Percentiles rank a stretch among this genome's conserved stretches.
Evolutionary conservation across 164 flowering plant genomes (phyloP).

Genomic region (Santalum album): DNA sequence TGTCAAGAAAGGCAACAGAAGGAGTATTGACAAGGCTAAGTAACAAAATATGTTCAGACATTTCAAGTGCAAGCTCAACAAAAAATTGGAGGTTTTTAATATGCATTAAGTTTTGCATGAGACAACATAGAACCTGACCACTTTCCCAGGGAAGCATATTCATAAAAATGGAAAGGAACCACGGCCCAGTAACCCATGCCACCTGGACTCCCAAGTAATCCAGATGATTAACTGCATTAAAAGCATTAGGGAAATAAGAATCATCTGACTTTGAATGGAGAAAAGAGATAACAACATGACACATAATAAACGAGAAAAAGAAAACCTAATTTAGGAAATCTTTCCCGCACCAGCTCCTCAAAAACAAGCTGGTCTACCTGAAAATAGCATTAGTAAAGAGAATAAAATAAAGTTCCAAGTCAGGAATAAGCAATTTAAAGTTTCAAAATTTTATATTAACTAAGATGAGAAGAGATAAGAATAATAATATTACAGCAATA

Average conservation of each 20-base stretch:
- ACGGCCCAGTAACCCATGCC: constrained; percentile 4
- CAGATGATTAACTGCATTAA: constrained; percentile 3
- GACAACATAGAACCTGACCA: too few relatives aligned
- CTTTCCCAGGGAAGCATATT: constrained; percentile 5
- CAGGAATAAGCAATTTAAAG: too few relatives aligned
- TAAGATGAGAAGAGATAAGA: too few relatives aligned
- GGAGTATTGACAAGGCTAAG: too few relatives aligned
- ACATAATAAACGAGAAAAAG: neutral
- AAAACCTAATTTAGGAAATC: constrained; percentile 5
- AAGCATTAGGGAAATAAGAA: neutral
- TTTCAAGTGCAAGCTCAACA: too few relatives aligned
- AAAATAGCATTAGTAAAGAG: neutral
- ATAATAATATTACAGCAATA: too few relatives aligned
- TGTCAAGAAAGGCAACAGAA: too few relatives aligned
- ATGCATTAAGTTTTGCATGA: too few relatives aligned
- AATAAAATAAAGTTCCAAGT: too few relatives aligned
- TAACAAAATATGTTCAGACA: too few relatives aligned
- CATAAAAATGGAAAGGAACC: constrained; percentile 7
- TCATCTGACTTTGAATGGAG: neutral
- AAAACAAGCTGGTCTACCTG: constrained; percentile 6
- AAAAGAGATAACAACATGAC: neutral
- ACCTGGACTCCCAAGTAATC: constrained; percentile 8
- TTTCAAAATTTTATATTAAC: too few relatives aligned
- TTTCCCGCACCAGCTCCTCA: constrained; percentile 6
- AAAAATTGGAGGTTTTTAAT: too few relatives aligned